phyloP scores from a whole-genome alignment of 2,329 filamentous ascomycete species.

The Exophiala dermatitidis region DNA sequence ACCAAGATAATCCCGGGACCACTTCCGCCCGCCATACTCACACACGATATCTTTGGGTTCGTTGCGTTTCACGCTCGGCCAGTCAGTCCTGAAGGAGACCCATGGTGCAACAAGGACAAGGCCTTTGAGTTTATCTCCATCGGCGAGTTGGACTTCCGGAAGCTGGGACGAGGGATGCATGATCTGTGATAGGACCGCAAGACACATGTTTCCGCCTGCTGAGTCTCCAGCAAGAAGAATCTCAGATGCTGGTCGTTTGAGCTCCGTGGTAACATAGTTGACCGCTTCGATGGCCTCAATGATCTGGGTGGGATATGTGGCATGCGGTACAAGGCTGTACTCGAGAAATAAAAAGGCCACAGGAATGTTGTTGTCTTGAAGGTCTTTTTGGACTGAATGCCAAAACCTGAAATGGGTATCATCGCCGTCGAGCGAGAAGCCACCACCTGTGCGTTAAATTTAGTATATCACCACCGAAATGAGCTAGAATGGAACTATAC shows the following conservation, averaged over 20 bases:
- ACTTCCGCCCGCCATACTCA: slow-evolving; percentile 4
- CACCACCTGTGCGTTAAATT: slow-evolving; percentile 17
- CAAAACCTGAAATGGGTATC: slow-evolving; percentile 26
- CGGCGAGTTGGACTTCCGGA: slow-evolving; percentile 30
- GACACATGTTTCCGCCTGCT: slow-evolving; percentile 38
- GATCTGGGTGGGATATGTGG: slow-evolving; percentile 40
- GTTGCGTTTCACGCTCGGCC: slow-evolving; percentile 13
- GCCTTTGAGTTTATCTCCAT: slow-evolving; percentile 37
- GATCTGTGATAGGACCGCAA: slow-evolving; percentile 23
- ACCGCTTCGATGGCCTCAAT: slow-evolving; percentile 37
- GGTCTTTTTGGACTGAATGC: slow-evolving; percentile 12
- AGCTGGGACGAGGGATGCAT: slow-evolving; percentile 49
- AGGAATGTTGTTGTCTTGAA: slow-evolving; percentile 35
- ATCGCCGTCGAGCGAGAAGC: slow-evolving; percentile 23
- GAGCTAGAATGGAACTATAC: background rate
- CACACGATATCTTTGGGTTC: slow-evolving; percentile 20
- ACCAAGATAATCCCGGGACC: slow-evolving; percentile 17
- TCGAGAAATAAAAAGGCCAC: slow-evolving; percentile 49
- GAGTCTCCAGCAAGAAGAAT: slow-evolving; percentile 41
- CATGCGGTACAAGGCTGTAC: slow-evolving; percentile 50
- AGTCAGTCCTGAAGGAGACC: slow-evolving; percentile 44
- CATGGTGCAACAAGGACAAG: slow-evolving; percentile 53
- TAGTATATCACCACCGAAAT: background rate
- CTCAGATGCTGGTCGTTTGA: slow-evolving; percentile 31
- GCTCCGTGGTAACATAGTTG: slow-evolving; percentile 35